Conservation (phyloP, 192 early-diverging fungal species). For the Obelidium mucronatum region DNA sequence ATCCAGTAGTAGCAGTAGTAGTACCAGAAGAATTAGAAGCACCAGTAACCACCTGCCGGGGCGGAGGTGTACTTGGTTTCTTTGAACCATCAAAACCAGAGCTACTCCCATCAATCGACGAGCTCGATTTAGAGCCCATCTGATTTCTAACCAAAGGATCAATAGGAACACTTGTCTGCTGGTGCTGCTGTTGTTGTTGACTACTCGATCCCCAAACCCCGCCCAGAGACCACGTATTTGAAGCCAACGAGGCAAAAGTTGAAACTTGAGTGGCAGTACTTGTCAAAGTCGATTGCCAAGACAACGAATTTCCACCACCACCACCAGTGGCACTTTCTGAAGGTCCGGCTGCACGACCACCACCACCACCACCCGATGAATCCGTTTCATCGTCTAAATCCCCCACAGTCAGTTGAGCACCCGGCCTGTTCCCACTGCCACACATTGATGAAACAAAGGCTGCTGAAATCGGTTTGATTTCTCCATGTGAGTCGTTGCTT, state of each 20-base stretch:
- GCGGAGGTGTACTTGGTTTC: not conserved
- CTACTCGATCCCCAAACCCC: conserved; percentile 12
- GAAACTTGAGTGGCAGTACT: conserved; percentile 24
- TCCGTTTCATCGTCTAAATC: conserved; percentile 27
- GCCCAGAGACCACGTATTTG: conserved; percentile 1
- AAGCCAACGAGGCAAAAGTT: not conserved
- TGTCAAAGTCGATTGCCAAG: conserved; percentile 22
- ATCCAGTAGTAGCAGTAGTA: not conserved
- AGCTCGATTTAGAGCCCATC: not conserved
- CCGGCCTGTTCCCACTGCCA: not conserved
- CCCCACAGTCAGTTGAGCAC: conserved; percentile 9
- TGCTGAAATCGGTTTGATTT: conserved; percentile 8
- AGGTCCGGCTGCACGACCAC: not conserved
- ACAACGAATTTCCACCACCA: not conserved
- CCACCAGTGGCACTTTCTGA: not conserved
- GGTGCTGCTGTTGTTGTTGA: not conserved
- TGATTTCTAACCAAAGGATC: conserved; percentile 8
- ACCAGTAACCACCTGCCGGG: too few relatives aligned
- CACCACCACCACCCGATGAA: not conserved
- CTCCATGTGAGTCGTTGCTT: conserved; percentile 2
- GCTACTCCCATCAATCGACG: not conserved
- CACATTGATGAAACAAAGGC: not conserved
- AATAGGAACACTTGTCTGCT: not conserved
- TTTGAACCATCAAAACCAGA: not conserved
- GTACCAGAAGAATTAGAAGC: too few relatives aligned